Percentiles rank a stretch among this genome's conserved stretches.
These are phyloP conservation scores for Tagetes patula DNA, from an alignment of 129 eudicot genomes.

Conservation along the genomic window DNA sequence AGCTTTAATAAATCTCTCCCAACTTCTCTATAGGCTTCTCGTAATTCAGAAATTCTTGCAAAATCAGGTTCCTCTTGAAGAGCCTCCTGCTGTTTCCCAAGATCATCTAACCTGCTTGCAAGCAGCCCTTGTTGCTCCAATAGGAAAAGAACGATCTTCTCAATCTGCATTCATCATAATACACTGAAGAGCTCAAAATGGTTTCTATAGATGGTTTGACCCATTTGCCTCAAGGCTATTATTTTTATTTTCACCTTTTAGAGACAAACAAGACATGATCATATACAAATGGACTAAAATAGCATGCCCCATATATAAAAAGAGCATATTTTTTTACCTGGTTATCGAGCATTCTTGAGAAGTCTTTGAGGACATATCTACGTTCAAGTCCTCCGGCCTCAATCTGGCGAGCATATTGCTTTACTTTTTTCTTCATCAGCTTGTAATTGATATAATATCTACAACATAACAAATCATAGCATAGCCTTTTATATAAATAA, in stretches of 20 bases:
- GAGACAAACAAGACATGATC: neutral
- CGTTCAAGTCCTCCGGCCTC: slow-evolving; percentile 72
- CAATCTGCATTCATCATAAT: slow-evolving; percentile 55
- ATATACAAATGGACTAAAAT: neutral
- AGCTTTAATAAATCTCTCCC: slow-evolving; percentile 83
- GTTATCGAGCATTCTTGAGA: slow-evolving; percentile 83
- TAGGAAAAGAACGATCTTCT: slow-evolving; percentile 79
- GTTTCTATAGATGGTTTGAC: neutral
- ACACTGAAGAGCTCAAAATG: neutral
- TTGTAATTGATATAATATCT: slow-evolving; percentile 93
- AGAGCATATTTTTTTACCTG: slow-evolving; percentile 45
- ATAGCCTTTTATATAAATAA: neutral
- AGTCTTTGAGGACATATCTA: slow-evolving; percentile 80
- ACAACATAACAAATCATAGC: slow-evolving; percentile 11
- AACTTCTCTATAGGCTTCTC: slow-evolving; percentile 81
- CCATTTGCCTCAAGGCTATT: slow-evolving; percentile 1
- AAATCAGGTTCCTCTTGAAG: slow-evolving; percentile 73
- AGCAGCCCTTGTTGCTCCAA: slow-evolving; percentile 95
- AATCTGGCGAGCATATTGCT: slow-evolving; percentile 69
- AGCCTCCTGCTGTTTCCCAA: slow-evolving; percentile 60
- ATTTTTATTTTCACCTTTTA: neutral
- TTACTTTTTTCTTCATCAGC: slow-evolving; percentile 82
- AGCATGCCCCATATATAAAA: neutral
- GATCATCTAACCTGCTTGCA: slow-evolving; percentile 68
- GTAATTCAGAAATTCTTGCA: slow-evolving; percentile 56